These are phyloP conservation scores for Calocybe indica DNA, from an alignment of 768 basidiomycete species.

Conservation along the genomic window DNA sequence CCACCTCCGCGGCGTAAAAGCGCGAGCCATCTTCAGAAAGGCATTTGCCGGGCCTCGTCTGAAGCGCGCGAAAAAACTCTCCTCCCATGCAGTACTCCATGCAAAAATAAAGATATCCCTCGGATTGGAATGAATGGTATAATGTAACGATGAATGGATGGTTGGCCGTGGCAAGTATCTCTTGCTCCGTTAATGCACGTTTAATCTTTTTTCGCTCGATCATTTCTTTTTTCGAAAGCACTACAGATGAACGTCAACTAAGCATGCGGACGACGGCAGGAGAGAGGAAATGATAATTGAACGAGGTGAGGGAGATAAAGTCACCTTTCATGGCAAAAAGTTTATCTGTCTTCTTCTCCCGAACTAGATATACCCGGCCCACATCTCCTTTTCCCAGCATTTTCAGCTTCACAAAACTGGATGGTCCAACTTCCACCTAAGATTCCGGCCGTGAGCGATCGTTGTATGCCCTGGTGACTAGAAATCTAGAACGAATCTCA, in stretches of 20 bases:
- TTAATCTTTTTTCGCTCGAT: constrained; percentile 99
- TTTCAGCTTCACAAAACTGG: constrained; percentile 94
- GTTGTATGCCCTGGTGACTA: constrained; percentile 4
- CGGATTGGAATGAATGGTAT: constrained; percentile 98
- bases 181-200: constrained; percentile 95
- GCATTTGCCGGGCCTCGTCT: constrained; percentile 95
- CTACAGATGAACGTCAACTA: constrained; percentile 45
- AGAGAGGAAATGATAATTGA: constrained; percentile 16
- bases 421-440: constrained; percentile 90
- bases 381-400: constrained; percentile 99
- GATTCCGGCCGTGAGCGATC: constrained; percentile 7
- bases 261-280: constrained; percentile 13
- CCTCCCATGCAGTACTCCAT: constrained; percentile 99
- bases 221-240: constrained; percentile 99
- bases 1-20: constrained; percentile 98
- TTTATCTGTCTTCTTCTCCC: constrained; percentile 96
- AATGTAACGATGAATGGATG: constrained; percentile 99
- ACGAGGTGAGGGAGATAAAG: constrained; percentile 20
- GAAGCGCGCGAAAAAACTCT: constrained; percentile 97
- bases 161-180: constrained; percentile 96
- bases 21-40: constrained; percentile 91
- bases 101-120: constrained; percentile 97
- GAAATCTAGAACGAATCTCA: constrained; percentile 28
- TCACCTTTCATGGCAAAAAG: constrained; percentile 99
- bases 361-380: constrained; percentile 95